Evolutionary conservation across 768 basidiomycete species (phyloP).

Genomic region (Serpula lacrymans): DNA sequence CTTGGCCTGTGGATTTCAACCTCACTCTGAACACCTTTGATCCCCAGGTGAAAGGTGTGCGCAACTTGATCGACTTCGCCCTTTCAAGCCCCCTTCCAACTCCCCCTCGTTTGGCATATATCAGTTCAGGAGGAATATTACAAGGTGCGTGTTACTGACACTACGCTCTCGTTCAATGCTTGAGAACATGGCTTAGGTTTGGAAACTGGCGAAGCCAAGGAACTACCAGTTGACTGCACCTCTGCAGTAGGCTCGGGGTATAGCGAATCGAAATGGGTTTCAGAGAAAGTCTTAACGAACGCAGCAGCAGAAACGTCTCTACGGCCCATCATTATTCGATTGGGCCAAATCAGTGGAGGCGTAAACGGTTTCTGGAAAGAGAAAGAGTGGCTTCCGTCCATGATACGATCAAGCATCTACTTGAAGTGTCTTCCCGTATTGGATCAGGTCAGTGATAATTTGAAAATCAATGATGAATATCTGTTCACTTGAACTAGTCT

Average conservation of each 20-base stretch:
- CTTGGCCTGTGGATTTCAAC: slow-evolving; percentile 36
- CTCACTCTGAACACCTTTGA: slow-evolving; percentile 28
- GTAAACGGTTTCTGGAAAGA: slow-evolving; percentile 37
- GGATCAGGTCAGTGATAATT: slow-evolving; percentile 16
- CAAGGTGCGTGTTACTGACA: slow-evolving; percentile 13
- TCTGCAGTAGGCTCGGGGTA: slow-evolving; percentile 26
- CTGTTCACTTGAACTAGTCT: not conserved
- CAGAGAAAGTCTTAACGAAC: slow-evolving; percentile 17
- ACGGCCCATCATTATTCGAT: slow-evolving; percentile 28
- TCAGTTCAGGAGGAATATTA: slow-evolving; percentile 31
- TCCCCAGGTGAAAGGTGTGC: slow-evolving; percentile 20
- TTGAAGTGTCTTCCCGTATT: slow-evolving; percentile 17
- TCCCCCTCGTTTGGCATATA: slow-evolving; percentile 31
- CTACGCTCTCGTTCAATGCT: not conserved
- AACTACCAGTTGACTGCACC: slow-evolving; percentile 11
- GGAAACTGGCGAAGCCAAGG: slow-evolving; percentile 8
- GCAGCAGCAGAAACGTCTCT: slow-evolving; percentile 15
- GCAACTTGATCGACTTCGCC: slow-evolving; percentile 35
- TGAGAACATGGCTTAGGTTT: not conserved
- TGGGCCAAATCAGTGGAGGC: slow-evolving; percentile 36
- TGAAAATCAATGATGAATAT: too few relatives aligned
- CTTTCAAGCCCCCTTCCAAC: slow-evolving; percentile 23
- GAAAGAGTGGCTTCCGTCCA: slow-evolving; percentile 33
- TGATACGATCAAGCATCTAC: slow-evolving; percentile 21
- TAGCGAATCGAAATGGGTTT: slow-evolving; percentile 31